Conservation (phyloP, 495 filamentous ascomycete species). For the Astrocystis sublimbata region DNA sequence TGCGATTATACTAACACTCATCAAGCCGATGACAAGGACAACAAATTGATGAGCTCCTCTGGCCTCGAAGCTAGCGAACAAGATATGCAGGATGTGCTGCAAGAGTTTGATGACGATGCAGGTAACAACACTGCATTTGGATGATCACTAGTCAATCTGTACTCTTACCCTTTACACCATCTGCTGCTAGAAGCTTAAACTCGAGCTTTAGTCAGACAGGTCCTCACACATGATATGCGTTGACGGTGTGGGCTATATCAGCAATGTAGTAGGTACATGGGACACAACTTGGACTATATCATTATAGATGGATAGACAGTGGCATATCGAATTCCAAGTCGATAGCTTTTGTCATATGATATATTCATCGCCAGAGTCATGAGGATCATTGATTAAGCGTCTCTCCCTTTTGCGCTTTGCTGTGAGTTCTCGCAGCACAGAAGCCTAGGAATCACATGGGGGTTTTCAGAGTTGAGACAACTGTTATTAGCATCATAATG, state of each 20-base stretch:
- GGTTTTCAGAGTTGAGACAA: background rate
- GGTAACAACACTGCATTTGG: conserved; percentile 4
- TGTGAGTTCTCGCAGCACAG: background rate
- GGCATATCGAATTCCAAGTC: no score
- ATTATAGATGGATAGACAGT: background rate
- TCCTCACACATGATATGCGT: background rate
- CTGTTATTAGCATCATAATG: background rate
- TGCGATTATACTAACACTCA: conserved; percentile 9
- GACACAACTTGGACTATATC: background rate
- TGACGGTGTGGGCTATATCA: background rate
- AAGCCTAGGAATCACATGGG: background rate
- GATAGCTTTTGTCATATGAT: no score
- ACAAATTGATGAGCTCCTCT: conserved; percentile 83
- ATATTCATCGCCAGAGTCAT: no score
- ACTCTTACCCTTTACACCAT: background rate
- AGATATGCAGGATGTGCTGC: conserved; percentile 44
- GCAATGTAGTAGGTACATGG: background rate
- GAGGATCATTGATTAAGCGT: no score
- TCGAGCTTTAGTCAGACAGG: background rate
- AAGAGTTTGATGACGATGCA: conserved; percentile 14
- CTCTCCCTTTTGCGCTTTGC: background rate
- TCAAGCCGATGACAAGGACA: conserved; percentile 73
- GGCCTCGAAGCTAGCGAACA: conserved; percentile 64
- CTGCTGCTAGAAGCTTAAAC: background rate
- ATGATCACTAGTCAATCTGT: background rate